Conservation (phyloP, 83 land plant genomes). For the Picea abies region DNA sequence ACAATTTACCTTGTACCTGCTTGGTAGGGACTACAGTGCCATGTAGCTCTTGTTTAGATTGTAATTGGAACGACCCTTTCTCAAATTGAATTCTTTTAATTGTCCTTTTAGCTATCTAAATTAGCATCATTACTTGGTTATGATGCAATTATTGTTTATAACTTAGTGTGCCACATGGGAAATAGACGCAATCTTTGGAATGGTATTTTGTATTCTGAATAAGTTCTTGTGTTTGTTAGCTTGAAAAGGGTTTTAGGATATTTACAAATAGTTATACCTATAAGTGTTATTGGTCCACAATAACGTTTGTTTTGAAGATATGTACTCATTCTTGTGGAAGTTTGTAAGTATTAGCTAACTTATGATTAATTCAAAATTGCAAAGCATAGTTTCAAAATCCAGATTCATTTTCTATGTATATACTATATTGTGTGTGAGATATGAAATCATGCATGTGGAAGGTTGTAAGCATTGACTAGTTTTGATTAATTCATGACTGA, state of each 20-base stretch:
- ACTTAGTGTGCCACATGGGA: too few species aligned
- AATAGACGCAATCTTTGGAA: too few species aligned
- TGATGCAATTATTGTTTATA: neutral
- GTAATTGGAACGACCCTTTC: neutral
- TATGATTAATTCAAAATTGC: neutral
- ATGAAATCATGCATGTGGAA: neutral
- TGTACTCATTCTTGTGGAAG: conserved; percentile 44
- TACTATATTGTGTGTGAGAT: too few species aligned
- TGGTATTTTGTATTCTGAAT: too few species aligned
- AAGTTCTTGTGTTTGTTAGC: neutral
- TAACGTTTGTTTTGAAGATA: too few species aligned
- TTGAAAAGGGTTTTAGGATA: conserved; percentile 41
- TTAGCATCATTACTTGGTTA: neutral
- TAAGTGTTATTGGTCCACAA: conserved; percentile 15
- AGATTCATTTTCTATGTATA: too few species aligned
- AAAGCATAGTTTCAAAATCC: neutral
- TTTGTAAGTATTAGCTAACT: conserved; percentile 26
- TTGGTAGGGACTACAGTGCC: too few species aligned
- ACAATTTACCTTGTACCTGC: too few species aligned
- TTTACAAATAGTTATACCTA: conserved; percentile 40
- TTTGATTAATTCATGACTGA: neutral
- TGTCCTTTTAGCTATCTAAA: neutral
- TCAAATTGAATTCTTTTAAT: neutral
- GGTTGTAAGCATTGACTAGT: neutral
- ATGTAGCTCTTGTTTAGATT: too few species aligned